Percentiles rank a stretch among this genome's conserved stretches.
These are phyloP conservation scores for Saccharum officinarum DNA, from an alignment of 176 grass and related monocot genomes.

Conservation along the genomic window DNA sequence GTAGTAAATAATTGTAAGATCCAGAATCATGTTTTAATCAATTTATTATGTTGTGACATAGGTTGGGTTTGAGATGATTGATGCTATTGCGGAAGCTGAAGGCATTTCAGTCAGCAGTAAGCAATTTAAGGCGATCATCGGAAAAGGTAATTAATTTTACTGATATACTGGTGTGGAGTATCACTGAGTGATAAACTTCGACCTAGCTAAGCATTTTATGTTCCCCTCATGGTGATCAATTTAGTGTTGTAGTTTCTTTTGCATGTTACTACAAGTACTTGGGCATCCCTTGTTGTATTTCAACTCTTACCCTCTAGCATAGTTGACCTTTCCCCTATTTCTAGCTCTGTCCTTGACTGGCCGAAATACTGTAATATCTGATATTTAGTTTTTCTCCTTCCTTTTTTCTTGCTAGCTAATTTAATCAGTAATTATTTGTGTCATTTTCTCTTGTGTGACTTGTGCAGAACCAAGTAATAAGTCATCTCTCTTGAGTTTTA, in stretches of 20 bases:
- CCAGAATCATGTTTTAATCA: neutral
- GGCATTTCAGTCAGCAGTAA: constrained; percentile 75
- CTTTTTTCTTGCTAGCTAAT: neutral
- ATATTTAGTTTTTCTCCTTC: neutral
- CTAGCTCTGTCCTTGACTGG: neutral
- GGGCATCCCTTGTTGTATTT: neutral
- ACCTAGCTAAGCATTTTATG: neutral
- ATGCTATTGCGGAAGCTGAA: constrained; percentile 84
- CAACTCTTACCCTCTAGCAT: neutral
- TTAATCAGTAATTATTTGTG: neutral
- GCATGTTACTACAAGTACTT: neutral
- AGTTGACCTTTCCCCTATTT: neutral
- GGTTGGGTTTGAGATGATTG: constrained; percentile 95
- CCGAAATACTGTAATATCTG: neutral
- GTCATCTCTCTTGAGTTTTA: neutral
- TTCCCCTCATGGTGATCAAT: neutral
- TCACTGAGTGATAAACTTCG: neutral
- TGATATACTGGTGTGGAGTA: neutral
- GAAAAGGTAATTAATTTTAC: constrained; percentile 67
- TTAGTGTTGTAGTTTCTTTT: neutral
- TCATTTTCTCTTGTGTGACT: neutral
- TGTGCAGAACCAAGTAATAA: neutral
- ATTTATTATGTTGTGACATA: constrained; percentile 18
- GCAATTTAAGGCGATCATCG: constrained; percentile 66
- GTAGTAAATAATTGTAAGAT: neutral